phyloP scores from a whole-genome alignment of 768 basidiomycete species.

The Amanita exitialis region DNA sequence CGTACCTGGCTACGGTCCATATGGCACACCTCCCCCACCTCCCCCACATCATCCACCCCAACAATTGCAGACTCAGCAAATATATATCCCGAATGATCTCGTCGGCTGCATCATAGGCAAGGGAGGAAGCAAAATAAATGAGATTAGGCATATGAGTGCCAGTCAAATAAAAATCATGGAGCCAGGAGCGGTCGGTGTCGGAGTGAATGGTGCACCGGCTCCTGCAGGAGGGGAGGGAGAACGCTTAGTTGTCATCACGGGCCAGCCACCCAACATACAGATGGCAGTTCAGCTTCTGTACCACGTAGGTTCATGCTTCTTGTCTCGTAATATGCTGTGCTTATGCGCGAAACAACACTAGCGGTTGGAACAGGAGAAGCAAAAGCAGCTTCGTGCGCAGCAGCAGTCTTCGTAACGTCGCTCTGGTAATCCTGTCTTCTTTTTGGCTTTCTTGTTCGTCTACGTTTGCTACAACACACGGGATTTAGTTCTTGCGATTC shows the following conservation, averaged over 20 bases:
- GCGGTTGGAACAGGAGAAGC: slow-evolving; percentile 85
- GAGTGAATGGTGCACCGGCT: slow-evolving; percentile 59
- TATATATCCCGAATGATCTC: slow-evolving; percentile 95
- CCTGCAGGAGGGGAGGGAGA: slow-evolving; percentile 77
- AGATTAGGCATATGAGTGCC: slow-evolving; percentile 90
- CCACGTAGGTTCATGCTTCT: slow-evolving; percentile 36
- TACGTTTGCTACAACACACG: slow-evolving; percentile 8
- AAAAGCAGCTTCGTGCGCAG: slow-evolving; percentile 58
- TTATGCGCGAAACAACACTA: slow-evolving; percentile 16
- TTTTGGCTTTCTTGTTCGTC: not conserved
- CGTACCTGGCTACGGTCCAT: slow-evolving; percentile 55
- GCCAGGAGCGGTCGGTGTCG: slow-evolving; percentile 70
- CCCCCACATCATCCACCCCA: slow-evolving; percentile 47
- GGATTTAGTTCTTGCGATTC: slow-evolving; percentile 11
- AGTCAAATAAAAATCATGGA: slow-evolving; percentile 99
- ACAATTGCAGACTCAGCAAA: slow-evolving; percentile 91
- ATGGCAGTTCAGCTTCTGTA: slow-evolving; percentile 92
- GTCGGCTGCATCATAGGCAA: slow-evolving; percentile 98
- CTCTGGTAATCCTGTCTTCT: not conserved
- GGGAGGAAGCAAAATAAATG: slow-evolving; percentile 97
- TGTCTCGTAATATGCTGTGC: slow-evolving; percentile 15
- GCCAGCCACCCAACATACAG: slow-evolving; percentile 90
- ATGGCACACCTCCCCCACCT: slow-evolving; percentile 17
- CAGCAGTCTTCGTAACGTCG: slow-evolving; percentile 7
- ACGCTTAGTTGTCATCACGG: slow-evolving; percentile 92